Base-by-base conservation (phyloP, 108 stramenopile genomes). In the Cyclotella choctawhatcheeana region DNA sequence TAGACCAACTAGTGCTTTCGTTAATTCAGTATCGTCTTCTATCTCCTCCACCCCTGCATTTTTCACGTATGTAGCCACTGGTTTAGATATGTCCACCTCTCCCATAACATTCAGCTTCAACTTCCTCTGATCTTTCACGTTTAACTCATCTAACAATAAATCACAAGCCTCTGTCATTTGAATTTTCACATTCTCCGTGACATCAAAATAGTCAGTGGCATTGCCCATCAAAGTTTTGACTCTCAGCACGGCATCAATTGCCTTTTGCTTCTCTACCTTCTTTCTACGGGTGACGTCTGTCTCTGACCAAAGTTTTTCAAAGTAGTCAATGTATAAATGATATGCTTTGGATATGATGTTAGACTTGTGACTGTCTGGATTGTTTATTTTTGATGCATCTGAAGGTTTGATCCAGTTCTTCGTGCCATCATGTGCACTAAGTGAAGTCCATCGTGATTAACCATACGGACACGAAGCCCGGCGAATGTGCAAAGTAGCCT, bases 281-380 rank as follows among this genome's bases (percentile, higher is more conserved):
- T 58, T 51, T 3, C 79, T 67, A 10, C 76, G 69, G 20, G 44
- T 53, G 14, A 66, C 55, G 44, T 70, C 74, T 2, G 79, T 81
- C 22, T 81, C 79, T 34, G 74, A 44, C 79, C 79, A 81, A 6
- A 81, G 61, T 22, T 74, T 60, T 26, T 71, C 69, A 32, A 81
- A 71, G 69, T 81, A 81, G 50, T 76, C 75, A 29, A 65, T 54
- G 69, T 81, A 81, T 31, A 81, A 69, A 33, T 71, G 75, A 29
- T 81, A 81, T 27, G 75, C 74, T 31, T 64, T 48, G 21, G 34
- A 30, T 48, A 79, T 51, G 17, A 61, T 54, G 54, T 79, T 79
- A 65, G 37, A 40, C 12, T 40, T 40, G 12, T 40, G 37, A 40
- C 12, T 40, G n/a, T n/a, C n/a, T n/a, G n/a, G n/a, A n/a, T n/a